Percentiles rank a stretch among this genome's conserved stretches.
These are phyloP conservation scores for Passalora sequoiae DNA, from an alignment of 2,329 filamentous ascomycete species.

Conservation along the genomic window DNA sequence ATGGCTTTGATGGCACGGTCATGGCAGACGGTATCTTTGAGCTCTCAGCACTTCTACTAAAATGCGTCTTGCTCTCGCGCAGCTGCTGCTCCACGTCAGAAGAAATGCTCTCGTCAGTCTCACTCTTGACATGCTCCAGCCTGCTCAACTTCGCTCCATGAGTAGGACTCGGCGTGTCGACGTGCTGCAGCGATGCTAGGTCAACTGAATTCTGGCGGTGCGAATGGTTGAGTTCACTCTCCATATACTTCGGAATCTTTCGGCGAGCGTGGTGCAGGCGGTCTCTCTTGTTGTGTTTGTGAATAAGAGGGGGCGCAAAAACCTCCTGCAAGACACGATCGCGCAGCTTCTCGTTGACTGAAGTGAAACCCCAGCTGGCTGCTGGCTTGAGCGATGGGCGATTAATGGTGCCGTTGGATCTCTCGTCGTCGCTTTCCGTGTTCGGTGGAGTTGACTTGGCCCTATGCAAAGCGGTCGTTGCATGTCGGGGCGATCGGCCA, in stretches of 20 bases:
- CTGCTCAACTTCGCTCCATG: slow-evolving; percentile 18
- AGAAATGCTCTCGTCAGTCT: slow-evolving; percentile 18
- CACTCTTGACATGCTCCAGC: slow-evolving; percentile 40
- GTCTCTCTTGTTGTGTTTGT: slow-evolving; percentile 69
- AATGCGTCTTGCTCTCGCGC: slow-evolving; percentile 14
- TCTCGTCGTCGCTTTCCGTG: slow-evolving; percentile 20
- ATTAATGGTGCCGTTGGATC: slow-evolving; percentile 6
- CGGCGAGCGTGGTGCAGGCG: slow-evolving; percentile 60
- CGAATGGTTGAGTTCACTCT: slow-evolving; percentile 24
- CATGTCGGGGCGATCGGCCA: slow-evolving; percentile 45
- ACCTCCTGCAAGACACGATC: slow-evolving; percentile 92
- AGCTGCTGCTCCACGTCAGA: slow-evolving; percentile 24
- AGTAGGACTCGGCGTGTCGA: neutral
- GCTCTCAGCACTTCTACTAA: slow-evolving; percentile 31
- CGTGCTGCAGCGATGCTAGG: slow-evolving; percentile 11
- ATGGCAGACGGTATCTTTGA: slow-evolving; percentile 16
- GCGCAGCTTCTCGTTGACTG: slow-evolving; percentile 78
- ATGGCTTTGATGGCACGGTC: slow-evolving; percentile 6
- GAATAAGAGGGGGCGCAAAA: slow-evolving; percentile 72
- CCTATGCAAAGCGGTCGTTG: slow-evolving; percentile 31
- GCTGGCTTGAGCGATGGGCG: slow-evolving; percentile 46
- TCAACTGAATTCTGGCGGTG: slow-evolving; percentile 28
- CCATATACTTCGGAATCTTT: slow-evolving; percentile 27
- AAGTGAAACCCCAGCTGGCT: slow-evolving; percentile 79
- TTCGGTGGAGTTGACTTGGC: slow-evolving; percentile 23